Evolutionary conservation across 2,329 filamentous ascomycete species (phyloP).

Genomic region (Aspergillus amoenus): DNA sequence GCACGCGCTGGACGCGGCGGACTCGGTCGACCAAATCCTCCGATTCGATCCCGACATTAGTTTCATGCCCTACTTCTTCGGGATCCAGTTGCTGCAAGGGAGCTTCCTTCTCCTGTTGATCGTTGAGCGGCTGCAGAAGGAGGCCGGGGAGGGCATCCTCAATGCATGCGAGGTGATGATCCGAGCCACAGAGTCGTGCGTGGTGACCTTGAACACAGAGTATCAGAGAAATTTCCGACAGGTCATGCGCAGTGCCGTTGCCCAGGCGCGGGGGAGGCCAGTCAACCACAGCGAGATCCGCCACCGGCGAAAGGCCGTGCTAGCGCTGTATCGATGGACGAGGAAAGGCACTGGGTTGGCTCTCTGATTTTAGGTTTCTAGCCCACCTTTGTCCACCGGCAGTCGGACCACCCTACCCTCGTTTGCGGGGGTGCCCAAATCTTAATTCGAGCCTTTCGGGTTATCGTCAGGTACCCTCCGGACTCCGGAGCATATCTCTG

Average conservation of each 20-base stretch:
- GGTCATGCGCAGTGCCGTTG: conserved; percentile 88
- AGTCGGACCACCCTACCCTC: background rate
- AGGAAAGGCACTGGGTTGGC: conserved; percentile 87
- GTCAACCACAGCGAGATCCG: conserved; percentile 86
- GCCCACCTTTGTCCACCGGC: background rate
- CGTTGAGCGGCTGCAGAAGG: conserved; percentile 81
- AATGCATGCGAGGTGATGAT: conserved; percentile 91
- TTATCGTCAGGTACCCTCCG: background rate
- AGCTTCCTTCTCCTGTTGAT: conserved; percentile 85
- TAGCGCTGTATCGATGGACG: conserved; percentile 86
- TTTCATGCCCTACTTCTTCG: conserved; percentile 97
- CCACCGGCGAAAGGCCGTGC: conserved; percentile 75
- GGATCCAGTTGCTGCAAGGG: conserved; percentile 87
- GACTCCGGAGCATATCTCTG: background rate
- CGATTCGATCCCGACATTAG: conserved; percentile 88
- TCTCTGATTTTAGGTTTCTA: conserved; percentile 18
- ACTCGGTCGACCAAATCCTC: conserved; percentile 82
- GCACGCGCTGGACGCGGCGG: conserved; percentile 84
- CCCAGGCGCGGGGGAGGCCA: conserved; percentile 79
- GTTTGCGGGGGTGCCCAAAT: conserved; percentile 7
- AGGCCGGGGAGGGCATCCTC: conserved; percentile 82
- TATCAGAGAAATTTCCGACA: conserved; percentile 96
- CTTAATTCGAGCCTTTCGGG: background rate
- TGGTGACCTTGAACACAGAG: conserved; percentile 87
- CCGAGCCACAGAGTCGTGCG: conserved; percentile 86